phyloP scores from a whole-genome alignment of 2,329 filamentous ascomycete genomes.

The Ophiostoma himal-ulmi region DNA sequence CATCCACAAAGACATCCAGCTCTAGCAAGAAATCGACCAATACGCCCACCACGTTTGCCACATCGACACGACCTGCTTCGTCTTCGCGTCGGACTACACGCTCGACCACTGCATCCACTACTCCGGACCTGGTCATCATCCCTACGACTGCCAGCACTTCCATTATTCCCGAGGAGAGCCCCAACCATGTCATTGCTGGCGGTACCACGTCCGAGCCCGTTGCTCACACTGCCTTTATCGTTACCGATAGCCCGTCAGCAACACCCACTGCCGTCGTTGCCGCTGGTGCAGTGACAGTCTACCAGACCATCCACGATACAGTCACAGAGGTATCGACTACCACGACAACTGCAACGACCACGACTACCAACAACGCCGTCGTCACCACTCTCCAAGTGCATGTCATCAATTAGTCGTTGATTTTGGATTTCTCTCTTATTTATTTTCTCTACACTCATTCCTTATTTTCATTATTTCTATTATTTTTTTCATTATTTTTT shows the following conservation, averaged over 20 bases:
- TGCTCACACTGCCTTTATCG: neutral
- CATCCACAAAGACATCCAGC: conserved; percentile 4
- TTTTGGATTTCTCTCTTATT: neutral
- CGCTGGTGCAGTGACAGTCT: conserved; percentile 13
- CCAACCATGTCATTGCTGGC: conserved; percentile 8
- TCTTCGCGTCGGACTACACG: too few species aligned
- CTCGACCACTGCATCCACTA: neutral
- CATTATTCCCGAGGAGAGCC: conserved; percentile 3
- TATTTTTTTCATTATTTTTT: neutral
- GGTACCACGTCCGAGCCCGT: neutral
- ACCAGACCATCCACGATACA: conserved; percentile 18
- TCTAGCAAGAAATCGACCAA: neutral
- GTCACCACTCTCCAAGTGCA: conserved; percentile 15
- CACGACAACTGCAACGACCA: conserved; percentile 14
- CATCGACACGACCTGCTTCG: neutral
- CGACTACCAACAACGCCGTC: conserved; percentile 10
- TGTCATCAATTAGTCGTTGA: neutral
- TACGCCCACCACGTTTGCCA: conserved; percentile 1
- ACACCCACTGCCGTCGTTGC: neutral
- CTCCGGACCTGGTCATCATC: neutral
- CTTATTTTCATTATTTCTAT: neutral
- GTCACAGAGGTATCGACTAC: conserved; percentile 19
- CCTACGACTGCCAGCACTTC: neutral
- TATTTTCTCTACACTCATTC: conserved; percentile 1
- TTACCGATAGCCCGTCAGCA: neutral